A percentile compares a stretch with the other conserved stretches of the same genome.
Conservation (phyloP, 2,329 filamentous ascomycete genomes). For the Phialophora expanda region DNA sequence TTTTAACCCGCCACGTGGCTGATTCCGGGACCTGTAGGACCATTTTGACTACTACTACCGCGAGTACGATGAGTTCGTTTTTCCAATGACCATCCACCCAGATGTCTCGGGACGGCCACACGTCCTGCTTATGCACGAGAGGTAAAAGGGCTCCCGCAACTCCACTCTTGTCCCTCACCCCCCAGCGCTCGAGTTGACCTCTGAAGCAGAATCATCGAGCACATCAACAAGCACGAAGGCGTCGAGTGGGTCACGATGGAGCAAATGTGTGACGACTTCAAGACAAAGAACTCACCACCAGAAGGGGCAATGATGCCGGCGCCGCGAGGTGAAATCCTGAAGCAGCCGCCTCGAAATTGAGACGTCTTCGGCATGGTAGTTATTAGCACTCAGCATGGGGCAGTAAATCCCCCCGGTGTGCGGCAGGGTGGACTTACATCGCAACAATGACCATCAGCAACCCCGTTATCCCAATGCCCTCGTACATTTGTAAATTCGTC, state of each 20-base stretch:
- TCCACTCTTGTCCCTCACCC: not conserved
- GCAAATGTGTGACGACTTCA: slow-evolving; percentile 75
- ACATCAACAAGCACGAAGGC: slow-evolving; percentile 67
- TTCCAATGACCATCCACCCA: slow-evolving; percentile 77
- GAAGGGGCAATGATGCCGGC: slow-evolving; percentile 67
- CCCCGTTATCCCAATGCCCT: too few species aligned
- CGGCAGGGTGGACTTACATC: too few species aligned
- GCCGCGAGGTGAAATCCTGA: slow-evolving; percentile 32
- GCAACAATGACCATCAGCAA: too few species aligned
- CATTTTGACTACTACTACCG: slow-evolving; percentile 73
- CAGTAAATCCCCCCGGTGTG: too few species aligned
- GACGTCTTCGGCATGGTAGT: too few species aligned
- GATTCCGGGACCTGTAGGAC: slow-evolving; percentile 63
- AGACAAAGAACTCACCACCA: slow-evolving; percentile 65
- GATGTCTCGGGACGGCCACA: slow-evolving; percentile 75
- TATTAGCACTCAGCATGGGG: too few species aligned
- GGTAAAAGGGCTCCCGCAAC: slow-evolving; percentile 1
- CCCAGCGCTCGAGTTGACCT: not conserved
- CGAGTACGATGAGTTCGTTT: slow-evolving; percentile 77
- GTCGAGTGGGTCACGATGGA: slow-evolving; percentile 62
- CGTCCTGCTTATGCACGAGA: slow-evolving; percentile 74
- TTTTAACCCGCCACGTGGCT: not conserved
- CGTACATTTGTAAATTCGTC: too few species aligned
- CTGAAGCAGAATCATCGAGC: slow-evolving; percentile 63
- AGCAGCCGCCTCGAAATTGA: slow-evolving; percentile 5